These are phyloP conservation scores for Curvularia verruculosa DNA, from an alignment of 2,329 filamentous ascomycete species.

Conservation along the genomic window DNA sequence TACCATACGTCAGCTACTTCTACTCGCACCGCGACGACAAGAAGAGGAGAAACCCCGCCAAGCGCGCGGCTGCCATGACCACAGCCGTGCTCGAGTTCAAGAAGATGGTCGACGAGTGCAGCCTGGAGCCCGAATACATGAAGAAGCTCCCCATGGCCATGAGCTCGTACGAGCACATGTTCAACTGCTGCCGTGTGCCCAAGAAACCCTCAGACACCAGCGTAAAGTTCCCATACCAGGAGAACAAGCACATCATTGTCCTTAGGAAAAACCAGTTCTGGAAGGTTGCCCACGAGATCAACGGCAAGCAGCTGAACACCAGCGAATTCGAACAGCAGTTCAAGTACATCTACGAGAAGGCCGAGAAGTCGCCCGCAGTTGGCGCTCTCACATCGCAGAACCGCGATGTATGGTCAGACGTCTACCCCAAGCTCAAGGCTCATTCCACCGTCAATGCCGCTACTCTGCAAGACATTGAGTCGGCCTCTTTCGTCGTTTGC, in stretches of 20 bases:
- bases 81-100: slow-evolving; percentile 91
- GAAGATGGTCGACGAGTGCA: slow-evolving; percentile 80
- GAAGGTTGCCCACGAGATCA: slow-evolving; percentile 82
- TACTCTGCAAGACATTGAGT: slow-evolving; percentile 80
- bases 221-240: slow-evolving; percentile 74
- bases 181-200: slow-evolving; percentile 88
- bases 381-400: slow-evolving; percentile 90
- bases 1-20: slow-evolving; percentile 99
- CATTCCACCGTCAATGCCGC: slow-evolving; percentile 78
- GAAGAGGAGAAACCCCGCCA: slow-evolving; percentile 82
- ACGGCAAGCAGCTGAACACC: slow-evolving; percentile 84
- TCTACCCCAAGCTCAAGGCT: slow-evolving; percentile 66
- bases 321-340: slow-evolving; percentile 92
- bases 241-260: slow-evolving; percentile 86
- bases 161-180: slow-evolving; percentile 99
- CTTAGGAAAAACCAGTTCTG: slow-evolving; percentile 98
- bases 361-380: slow-evolving; percentile 69
- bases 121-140: slow-evolving; percentile 97
- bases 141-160: slow-evolving; percentile 96
- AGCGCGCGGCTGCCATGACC: slow-evolving; percentile 89
- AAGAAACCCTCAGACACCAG: slow-evolving; percentile 82
- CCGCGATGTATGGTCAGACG: slow-evolving; percentile 89
- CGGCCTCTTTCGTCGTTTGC: slow-evolving; percentile 88
- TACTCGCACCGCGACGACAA: slow-evolving; percentile 97
- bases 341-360: slow-evolving; percentile 79